phyloP scores from a whole-genome alignment of 805 yeast genomes.

The Metschnikowia borealis region DNA sequence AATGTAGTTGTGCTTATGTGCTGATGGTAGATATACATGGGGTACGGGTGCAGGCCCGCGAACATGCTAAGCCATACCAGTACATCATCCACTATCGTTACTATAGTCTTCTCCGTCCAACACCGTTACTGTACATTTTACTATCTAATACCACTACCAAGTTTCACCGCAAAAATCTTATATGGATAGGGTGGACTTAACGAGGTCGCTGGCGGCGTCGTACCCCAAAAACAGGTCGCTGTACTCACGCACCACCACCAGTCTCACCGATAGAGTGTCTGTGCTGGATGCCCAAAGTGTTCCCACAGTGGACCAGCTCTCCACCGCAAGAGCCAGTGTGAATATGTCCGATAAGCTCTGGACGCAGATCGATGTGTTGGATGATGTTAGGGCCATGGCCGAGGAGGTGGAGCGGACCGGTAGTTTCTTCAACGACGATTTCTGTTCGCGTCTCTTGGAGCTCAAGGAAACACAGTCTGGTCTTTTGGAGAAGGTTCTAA shows the following conservation, averaged over 20 bases:
- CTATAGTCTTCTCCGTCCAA: too few relatives aligned
- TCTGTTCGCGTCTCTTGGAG: constrained; percentile 47
- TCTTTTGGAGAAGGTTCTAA: constrained; percentile 31
- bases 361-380: constrained; percentile 83
- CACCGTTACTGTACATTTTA: too few relatives aligned
- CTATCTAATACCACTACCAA: too few relatives aligned
- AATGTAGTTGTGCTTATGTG: too few relatives aligned
- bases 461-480: constrained; percentile 54
- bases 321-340: constrained; percentile 54
- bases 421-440: constrained; percentile 50
- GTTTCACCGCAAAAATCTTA: too few relatives aligned
- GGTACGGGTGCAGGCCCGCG: too few relatives aligned
- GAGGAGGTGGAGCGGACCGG: constrained; percentile 38
- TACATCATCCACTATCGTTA: too few relatives aligned
- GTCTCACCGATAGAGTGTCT: constrained; percentile 15
- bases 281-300: constrained; percentile 16
- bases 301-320: constrained; percentile 44
- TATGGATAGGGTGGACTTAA: not conserved
- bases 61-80: too few relatives aligned
- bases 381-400: constrained; percentile 68
- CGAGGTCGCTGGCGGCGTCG: constrained; percentile 10
- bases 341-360: constrained; percentile 74
- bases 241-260: constrained; percentile 19
- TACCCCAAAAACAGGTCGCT: constrained; percentile 1
- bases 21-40: too few relatives aligned